Evolutionary conservation across 1,139 yeast species (phyloP), one percentile per base, ranked within the genome.

Genomic region (Candida smagusa): DNA sequence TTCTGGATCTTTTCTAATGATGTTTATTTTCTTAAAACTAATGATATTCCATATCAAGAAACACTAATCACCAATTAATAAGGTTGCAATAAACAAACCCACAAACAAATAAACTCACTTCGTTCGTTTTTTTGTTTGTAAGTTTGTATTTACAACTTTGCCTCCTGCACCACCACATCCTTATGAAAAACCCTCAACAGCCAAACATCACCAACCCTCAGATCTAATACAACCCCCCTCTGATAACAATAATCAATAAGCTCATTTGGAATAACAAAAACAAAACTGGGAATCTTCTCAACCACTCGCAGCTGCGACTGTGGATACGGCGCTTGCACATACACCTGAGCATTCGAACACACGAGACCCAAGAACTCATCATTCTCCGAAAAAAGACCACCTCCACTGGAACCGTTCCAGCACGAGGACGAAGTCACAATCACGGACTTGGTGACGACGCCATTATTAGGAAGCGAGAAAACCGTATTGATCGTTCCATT

Each of bases 321-420:
- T 22, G 34, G 36, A 19, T 23, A 35, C 2, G 28, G 30, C 12
- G 29, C 13, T 11, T 37, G 35, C 1, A 28, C 35, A 27, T 48
- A 52, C 1, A 69, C 63, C 40, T 66, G 67, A 9, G 74, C 90
- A 54, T 83, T 83, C 24, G 85, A 78, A 27, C 85, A 79, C 63
- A 83, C 74, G 28, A 81, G 53, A 0, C 86, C 86, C 9, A 79
- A 52, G 4, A 82, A 56, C 29, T 63, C 56, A 11, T 50, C 48
- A 7, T 63, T 56, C 0, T 48, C 34, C 2, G 42, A 33, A 38
- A 66, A 63, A 3, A 81, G 53, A 0, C 82, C 87, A 0, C 90
- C 90, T 0, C 90, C 90, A 1, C 85, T 79, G 2, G 88, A 81
- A 0, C 90, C 90, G 49, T 82, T 81, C 87, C 88, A 83, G 56